phyloP scores from a whole-genome alignment of 345 rosid genomes.

The Hibiscus tridactylites region DNA sequence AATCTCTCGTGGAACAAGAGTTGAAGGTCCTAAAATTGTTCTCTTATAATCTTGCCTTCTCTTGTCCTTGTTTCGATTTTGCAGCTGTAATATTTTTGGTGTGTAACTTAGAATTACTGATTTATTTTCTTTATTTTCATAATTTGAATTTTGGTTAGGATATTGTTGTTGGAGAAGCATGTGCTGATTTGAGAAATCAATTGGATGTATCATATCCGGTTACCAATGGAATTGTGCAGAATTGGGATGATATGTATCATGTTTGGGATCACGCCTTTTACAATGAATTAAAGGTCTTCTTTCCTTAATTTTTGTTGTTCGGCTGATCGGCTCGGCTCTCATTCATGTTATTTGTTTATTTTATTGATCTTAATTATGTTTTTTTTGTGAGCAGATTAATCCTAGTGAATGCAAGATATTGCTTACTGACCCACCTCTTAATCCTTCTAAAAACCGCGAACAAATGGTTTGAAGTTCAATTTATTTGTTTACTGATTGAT shows the following conservation, averaged over 20 bases:
- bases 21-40: conserved; percentile 39
- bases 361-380: neutral
- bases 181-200: conserved; percentile 81
- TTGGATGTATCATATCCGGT: conserved; percentile 92
- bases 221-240: conserved; percentile 89
- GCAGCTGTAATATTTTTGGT: neutral
- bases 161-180: conserved; percentile 79
- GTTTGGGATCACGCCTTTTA: conserved; percentile 93
- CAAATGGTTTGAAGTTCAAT: conserved; percentile 53
- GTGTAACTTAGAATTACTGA: neutral
- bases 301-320: neutral
- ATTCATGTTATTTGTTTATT: neutral
- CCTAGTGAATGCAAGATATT: conserved; percentile 85
- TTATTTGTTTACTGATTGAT: neutral
- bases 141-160: conserved; percentile 35
- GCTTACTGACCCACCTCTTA: conserved; percentile 94
- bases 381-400: conserved; percentile 43
- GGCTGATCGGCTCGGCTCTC: neutral
- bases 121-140: neutral
- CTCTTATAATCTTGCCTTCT: neutral
- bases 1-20: conserved; percentile 82
- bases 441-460: conserved; percentile 82
- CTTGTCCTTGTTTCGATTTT: neutral
- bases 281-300: conserved; percentile 59
- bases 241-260: conserved; percentile 97